A percentile compares a stretch with the other conserved stretches of the same genome.
Conservation (phyloP, 2,329 filamentous ascomycete genomes). For the Aspergillus bombycis region DNA sequence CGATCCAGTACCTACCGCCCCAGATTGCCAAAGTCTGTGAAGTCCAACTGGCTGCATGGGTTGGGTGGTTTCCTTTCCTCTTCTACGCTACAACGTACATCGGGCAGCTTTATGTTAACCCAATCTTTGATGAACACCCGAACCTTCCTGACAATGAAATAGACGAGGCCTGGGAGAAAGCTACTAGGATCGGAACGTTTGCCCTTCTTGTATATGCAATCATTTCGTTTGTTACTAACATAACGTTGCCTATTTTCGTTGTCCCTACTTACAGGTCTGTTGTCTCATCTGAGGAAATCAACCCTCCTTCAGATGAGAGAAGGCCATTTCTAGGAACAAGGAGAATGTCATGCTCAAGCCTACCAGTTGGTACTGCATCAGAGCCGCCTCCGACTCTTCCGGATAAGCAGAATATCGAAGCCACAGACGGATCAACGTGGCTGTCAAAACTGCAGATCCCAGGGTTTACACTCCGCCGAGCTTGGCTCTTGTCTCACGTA, state of each 20-base stretch:
- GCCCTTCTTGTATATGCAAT: conserved; percentile 87
- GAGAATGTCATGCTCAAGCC: conserved; percentile 36
- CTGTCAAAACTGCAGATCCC: conserved; percentile 72
- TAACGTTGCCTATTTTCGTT: conserved; percentile 83
- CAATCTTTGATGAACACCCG: conserved; percentile 75
- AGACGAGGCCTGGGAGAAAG: conserved; percentile 78
- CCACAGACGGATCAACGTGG: conserved; percentile 33
- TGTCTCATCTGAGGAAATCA: conserved; percentile 9
- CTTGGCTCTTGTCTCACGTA: conserved; percentile 85
- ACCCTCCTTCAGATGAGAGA: conserved; percentile 23
- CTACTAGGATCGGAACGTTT: conserved; percentile 84
- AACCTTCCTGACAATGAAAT: conserved; percentile 76
- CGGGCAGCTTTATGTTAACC: conserved; percentile 88
- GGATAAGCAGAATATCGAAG: conserved; percentile 12
- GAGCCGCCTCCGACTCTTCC: conserved; percentile 33
- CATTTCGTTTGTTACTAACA: conserved; percentile 78
- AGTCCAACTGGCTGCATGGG: conserved; percentile 85
- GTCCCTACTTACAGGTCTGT: conserved; percentile 69
- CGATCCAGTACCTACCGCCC: conserved; percentile 76
- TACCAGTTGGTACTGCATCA: conserved; percentile 34
- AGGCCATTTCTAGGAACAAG: conserved; percentile 18
- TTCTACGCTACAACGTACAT: conserved; percentile 96
- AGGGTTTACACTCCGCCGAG: conserved; percentile 81
- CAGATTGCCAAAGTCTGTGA: conserved; percentile 82
- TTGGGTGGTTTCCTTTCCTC: conserved; percentile 93